Evolutionary conservation across 768 basidiomycete species (phyloP), one percentile per base, ranked within the genome.

Genomic region (Tricholoma sp.): DNA sequence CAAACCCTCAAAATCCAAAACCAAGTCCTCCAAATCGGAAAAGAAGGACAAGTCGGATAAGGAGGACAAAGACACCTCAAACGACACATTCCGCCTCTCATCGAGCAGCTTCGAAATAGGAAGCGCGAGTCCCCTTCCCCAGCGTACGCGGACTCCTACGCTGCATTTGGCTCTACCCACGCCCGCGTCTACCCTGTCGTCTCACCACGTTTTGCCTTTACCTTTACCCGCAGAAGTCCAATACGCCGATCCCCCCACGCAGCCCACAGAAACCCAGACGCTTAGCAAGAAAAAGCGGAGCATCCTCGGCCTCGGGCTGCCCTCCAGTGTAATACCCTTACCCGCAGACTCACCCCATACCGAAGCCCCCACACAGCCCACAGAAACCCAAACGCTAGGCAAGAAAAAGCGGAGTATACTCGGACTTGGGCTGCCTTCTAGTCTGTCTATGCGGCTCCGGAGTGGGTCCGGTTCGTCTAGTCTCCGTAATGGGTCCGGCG

Each of bases 31-130:
- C 17, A 58, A 66, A 31, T 59, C 58, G 4, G 63, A 64, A 53
- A 58, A 63, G n/a, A 45, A 45, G 18, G 33, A 55, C 41, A 50
- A 57, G 41, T 45, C 29, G 37, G 20, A 45, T 13, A 59, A 62
- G 51, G 50, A 74, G 48, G 72, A 62, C 6, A 44, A 57, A 50
- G 67, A 67, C 28, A 67, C 41, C 13, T 63, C 66, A 24, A 4
- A 24, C 49, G 67, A 68, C 68, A 73, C 72, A 7, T 64, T 73
- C 7, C 78, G 82, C 18, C 69, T 74, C 58, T 86, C 85, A 1
- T 76, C 80, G 2, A 83, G 83, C 66, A 84, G 81, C 62, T 89
- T 89, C 61, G 88, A 89, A 65, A 79, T 80, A 0, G 88, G 88
- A n/a, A 70, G 56, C 75, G 4, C 74, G 81, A 59, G 78, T 72